These are phyloP conservation scores for Rugonectria rugulosa DNA, from an alignment of 2,329 filamentous ascomycete species.

Conservation along the genomic window DNA sequence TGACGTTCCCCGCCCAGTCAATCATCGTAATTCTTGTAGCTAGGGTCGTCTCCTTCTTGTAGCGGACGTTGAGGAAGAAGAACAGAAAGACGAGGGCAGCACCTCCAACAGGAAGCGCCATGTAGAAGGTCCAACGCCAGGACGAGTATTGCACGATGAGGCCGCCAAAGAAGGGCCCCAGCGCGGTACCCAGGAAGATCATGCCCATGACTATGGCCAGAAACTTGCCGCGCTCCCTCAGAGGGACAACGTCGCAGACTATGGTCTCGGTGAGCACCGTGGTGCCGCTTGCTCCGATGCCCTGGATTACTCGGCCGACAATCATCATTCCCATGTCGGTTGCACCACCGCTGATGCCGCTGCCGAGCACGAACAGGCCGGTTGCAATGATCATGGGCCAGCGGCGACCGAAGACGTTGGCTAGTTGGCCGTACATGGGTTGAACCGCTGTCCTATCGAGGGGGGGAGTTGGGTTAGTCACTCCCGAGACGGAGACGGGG, in stretches of 20 bases:
- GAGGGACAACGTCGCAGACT: constrained; percentile 55
- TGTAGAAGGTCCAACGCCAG: constrained; percentile 56
- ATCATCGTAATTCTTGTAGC: constrained; percentile 33
- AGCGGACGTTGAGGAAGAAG: constrained; percentile 35
- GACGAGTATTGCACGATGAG: constrained; percentile 36
- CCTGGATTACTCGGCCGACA: constrained; percentile 54
- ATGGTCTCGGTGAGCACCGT: constrained; percentile 43
- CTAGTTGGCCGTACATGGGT: constrained; percentile 56
- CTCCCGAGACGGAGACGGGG: not conserved
- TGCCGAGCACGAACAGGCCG: constrained; percentile 35
- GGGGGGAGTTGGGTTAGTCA: not conserved
- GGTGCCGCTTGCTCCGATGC: constrained; percentile 49
- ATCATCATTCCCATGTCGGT: constrained; percentile 51
- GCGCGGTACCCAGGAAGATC: constrained; percentile 42
- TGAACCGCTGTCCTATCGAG: constrained; percentile 45
- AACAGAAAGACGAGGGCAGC: constrained; percentile 30
- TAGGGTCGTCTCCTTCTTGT: constrained; percentile 22
- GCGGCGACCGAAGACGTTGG: constrained; percentile 59
- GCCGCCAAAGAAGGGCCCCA: constrained; percentile 45
- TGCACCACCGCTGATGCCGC: constrained; percentile 34
- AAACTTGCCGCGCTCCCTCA: constrained; percentile 55
- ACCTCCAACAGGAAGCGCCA: constrained; percentile 47
- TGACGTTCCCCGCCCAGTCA: constrained; percentile 51
- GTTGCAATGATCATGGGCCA: constrained; percentile 43
- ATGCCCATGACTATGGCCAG: constrained; percentile 43